Percentiles rank a stretch among this genome's conserved stretches.
Conservation (phyloP, 768 basidiomycete species). For the Lactarius quietus region DNA sequence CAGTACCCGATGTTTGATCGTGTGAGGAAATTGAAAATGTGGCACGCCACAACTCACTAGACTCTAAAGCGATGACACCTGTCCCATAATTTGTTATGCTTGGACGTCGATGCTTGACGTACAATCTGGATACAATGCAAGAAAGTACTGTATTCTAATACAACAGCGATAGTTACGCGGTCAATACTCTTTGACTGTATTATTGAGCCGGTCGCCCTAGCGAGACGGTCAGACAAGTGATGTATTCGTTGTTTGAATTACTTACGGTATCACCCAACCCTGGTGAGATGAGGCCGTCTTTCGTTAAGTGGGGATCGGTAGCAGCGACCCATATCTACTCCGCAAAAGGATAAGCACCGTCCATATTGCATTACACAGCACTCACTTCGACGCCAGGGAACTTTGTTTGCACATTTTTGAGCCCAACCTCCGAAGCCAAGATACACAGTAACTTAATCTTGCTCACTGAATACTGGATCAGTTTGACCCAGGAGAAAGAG, state of each 20-base stretch:
- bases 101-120: not conserved
- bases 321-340: conserved; percentile 82
- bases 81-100: not conserved
- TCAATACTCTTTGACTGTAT: conserved; percentile 41
- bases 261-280: conserved; percentile 88
- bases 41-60: not conserved
- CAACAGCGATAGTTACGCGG: not conserved
- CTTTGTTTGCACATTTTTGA: conserved; percentile 57
- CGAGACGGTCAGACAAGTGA: not conserved
- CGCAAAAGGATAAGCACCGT: not conserved
- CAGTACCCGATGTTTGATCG: not conserved
- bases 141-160: not conserved
- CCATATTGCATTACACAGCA: conserved; percentile 9
- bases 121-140: not conserved
- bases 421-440: conserved; percentile 72
- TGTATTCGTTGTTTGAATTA: conserved; percentile 16
- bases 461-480: conserved; percentile 38
- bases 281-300: conserved; percentile 78
- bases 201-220: conserved; percentile 84
- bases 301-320: conserved; percentile 68
- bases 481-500: not conserved
- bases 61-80: not conserved
- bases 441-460: conserved; percentile 82
- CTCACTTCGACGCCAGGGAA: conserved; percentile 80
- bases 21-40: not conserved